Percentiles rank a stretch among this genome's conserved stretches.
phyloP scores from a whole-genome alignment of 352 stramenopile species.

The Pythium dissotocum region DNA sequence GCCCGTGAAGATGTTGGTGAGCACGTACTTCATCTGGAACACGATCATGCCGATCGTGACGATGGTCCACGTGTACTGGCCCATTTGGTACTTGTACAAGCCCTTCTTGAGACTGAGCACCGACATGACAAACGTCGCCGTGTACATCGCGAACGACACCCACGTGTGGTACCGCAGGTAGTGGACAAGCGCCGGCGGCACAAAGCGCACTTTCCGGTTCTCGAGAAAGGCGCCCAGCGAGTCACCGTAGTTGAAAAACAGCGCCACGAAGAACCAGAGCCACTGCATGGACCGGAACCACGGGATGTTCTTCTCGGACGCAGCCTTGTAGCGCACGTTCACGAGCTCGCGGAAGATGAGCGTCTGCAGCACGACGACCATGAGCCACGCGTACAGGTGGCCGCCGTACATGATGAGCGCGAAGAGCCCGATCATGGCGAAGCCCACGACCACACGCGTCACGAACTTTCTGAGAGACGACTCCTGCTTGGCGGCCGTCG shows the following conservation, averaged over 20 bases:
- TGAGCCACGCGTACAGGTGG: conserved; percentile 80
- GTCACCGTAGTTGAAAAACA: conserved; percentile 96
- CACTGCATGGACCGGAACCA: conserved; percentile 98
- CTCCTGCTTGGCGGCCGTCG: conserved; percentile 26
- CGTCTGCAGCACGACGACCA: conserved; percentile 87
- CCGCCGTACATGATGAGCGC: conserved; percentile 75
- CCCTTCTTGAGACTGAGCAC: conserved; percentile 93
- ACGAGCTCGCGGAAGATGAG: conserved; percentile 97
- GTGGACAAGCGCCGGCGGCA: conserved; percentile 71
- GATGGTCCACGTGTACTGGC: conserved; percentile 96
- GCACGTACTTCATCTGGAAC: conserved; percentile 97
- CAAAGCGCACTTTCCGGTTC: conserved; percentile 82
- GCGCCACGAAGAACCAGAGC: conserved; percentile 96
- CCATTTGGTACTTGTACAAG: conserved; percentile 96
- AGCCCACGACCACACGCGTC: conserved; percentile 71
- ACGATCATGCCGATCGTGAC: conserved; percentile 94
- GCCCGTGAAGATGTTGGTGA: conserved; percentile 96
- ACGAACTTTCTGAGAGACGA: conserved; percentile 62
- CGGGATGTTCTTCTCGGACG: conserved; percentile 95
- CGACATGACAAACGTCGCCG: conserved; percentile 94
- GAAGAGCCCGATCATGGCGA: conserved; percentile 77
- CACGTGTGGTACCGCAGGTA: conserved; percentile 91
- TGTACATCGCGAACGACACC: conserved; percentile 95
- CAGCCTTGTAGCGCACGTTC: conserved; percentile 95
- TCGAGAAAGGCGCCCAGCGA: conserved; percentile 86